Percentiles rank a stretch among this genome's conserved stretches.
Conservation (phyloP, 306 rosid genomes). For the Gynostemma pentaphyllum region DNA sequence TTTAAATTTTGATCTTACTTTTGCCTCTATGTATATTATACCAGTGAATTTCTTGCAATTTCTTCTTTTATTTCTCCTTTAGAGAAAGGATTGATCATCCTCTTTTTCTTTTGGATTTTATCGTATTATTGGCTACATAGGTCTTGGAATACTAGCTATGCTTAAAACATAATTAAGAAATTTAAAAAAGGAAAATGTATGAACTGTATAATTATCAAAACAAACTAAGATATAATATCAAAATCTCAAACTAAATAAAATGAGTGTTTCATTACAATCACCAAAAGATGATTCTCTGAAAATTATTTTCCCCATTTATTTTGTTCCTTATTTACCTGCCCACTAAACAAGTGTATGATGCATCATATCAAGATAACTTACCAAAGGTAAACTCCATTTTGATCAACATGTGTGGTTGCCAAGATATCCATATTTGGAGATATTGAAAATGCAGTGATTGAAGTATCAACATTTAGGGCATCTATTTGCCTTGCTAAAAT, state of each 20-base stretch:
- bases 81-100: no score
- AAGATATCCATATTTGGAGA: slow-evolving; percentile 90
- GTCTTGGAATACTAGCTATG: no score
- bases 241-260: background rate
- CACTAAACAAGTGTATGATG: background rate
- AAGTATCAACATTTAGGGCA: slow-evolving; percentile 61
- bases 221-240: background rate
- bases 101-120: no score
- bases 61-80: no score
- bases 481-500: slow-evolving; percentile 81
- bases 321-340: background rate
- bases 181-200: background rate
- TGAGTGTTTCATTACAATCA: background rate
- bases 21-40: no score
- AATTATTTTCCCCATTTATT: background rate
- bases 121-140: no score
- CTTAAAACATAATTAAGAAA: background rate
- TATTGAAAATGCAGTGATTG: slow-evolving; percentile 72
- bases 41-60: no score
- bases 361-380: slow-evolving; percentile 29
- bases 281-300: background rate
- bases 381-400: slow-evolving; percentile 87
- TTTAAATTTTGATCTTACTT: no score
- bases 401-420: slow-evolving; percentile 87
- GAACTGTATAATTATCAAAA: background rate